Percentiles rank a stretch among this genome's conserved stretches.
Conservation (phyloP, 495 filamentous ascomycete genomes). For the Penicillium robsamsonii region DNA sequence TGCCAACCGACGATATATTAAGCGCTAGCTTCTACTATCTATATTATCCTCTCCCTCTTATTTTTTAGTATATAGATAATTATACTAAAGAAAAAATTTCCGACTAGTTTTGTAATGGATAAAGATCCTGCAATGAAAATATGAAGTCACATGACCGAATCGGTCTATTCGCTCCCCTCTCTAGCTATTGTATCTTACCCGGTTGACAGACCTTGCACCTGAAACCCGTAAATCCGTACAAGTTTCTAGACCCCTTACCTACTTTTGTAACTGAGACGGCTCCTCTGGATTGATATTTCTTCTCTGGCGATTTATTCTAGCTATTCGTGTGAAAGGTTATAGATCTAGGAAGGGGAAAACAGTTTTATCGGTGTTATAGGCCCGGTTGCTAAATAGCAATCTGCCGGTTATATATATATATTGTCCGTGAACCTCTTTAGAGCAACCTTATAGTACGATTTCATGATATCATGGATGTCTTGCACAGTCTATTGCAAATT, state of each 20-base stretch:
- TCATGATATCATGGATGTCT: slow-evolving; percentile 57
- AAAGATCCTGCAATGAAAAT: too few species aligned
- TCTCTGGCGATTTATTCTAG: slow-evolving; percentile 50
- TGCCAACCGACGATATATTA: too few species aligned
- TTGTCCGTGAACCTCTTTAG: slow-evolving; percentile 56
- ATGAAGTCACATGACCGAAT: too few species aligned
- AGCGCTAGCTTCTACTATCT: too few species aligned
- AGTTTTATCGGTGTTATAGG: slow-evolving; percentile 32
- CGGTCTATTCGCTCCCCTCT: too few species aligned
- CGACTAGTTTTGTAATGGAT: too few species aligned
- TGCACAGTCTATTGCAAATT: slow-evolving; percentile 48
- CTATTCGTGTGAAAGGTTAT: slow-evolving; percentile 32
- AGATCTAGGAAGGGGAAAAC: slow-evolving; percentile 38
- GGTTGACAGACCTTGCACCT: too few species aligned
- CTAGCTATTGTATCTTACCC: too few species aligned
- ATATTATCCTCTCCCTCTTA: too few species aligned
- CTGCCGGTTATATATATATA: slow-evolving; percentile 45
- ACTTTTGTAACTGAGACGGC: slow-evolving; percentile 19
- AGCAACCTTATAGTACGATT: slow-evolving; percentile 61
- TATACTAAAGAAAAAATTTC: too few species aligned
- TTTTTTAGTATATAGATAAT: too few species aligned
- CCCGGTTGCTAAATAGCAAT: slow-evolving; percentile 36
- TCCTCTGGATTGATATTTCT: slow-evolving; percentile 26
- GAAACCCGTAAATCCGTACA: too few species aligned
- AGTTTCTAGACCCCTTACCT: not conserved